Base-by-base conservation (phyloP, 768 basidiomycete species). In the Multifurca ochricompacta region DNA sequence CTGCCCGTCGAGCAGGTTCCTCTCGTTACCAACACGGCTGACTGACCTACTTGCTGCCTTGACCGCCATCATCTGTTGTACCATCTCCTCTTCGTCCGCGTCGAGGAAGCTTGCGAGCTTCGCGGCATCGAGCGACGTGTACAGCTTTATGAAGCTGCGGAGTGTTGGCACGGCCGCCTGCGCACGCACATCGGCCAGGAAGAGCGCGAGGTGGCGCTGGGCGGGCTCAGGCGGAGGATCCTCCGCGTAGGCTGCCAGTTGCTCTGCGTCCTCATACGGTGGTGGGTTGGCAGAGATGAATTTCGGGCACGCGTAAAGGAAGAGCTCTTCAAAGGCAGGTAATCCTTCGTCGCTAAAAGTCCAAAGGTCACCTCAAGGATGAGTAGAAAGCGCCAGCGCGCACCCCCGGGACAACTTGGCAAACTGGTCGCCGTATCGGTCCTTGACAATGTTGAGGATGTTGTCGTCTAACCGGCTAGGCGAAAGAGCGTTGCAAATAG, bases 41-140 rank as follows among this genome's bases (percentile, higher is more conserved):
- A 85, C 69, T 54, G 87, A 89, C 64, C 91, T 76, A 62, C 87
- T 88, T 0, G 83, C 82, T 59, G 87, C 84, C 74, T 99, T 98
- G 71, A 96, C 80, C 40, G 91, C 84, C 92, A 98, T 96, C 77
- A 98, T 80, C 77, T 95, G 89, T 71, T 94, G 88, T 54, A 99
- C 77, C 65, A 97, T 85, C 68, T 89, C 87, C 66, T 98, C 95
- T 71, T 97, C 95, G 59, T 89, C 88, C 40, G 80, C 82, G 57
- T 92, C 91, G 41, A 95, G 73, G 79, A 98, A 96, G 62, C 83
- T 84, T 0, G 94, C 86, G 25, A 99, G 79, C 71, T 97, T 97
- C 65, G 80, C 80, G 13, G 93, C 84, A 56, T 91, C 93, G 48
- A 99, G 81, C 45, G 87, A 90, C 6, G 93, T 93, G 73, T 99